Conservation (phyloP, 306 rosid species). For the Lotus japonicus region DNA sequence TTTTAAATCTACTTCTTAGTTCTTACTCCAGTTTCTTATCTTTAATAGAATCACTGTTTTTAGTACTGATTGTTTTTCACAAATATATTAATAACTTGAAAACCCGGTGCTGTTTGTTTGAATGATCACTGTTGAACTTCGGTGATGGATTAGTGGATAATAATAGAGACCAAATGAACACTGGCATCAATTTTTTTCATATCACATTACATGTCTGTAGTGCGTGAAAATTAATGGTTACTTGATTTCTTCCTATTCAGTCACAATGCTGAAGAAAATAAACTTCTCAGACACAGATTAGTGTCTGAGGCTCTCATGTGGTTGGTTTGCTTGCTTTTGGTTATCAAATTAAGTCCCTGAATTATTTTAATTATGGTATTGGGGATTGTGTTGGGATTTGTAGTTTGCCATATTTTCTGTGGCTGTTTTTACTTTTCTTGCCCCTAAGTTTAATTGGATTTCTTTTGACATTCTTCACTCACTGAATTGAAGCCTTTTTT, state of each 20-base stretch:
- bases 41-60: not conserved
- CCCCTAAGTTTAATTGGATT: not conserved
- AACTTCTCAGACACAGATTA: no score
- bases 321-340: conserved; percentile 1
- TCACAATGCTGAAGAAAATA: no score
- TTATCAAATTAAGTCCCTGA: not conserved
- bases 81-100: not conserved
- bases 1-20: not conserved
- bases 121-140: not conserved
- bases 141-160: not conserved
- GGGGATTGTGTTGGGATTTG: not conserved
- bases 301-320: not conserved
- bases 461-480: not conserved
- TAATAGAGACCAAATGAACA: not conserved
- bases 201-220: not conserved
- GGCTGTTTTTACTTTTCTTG: not conserved
- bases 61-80: not conserved
- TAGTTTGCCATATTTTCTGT: not conserved
- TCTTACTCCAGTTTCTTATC: not conserved
- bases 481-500: conserved; percentile 10
- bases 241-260: not conserved
- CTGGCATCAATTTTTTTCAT: no score
- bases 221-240: not conserved
- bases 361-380: not conserved
- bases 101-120: not conserved